Base-by-base conservation (phyloP, 768 basidiomycete genomes). In the Boletus rubropictus region DNA sequence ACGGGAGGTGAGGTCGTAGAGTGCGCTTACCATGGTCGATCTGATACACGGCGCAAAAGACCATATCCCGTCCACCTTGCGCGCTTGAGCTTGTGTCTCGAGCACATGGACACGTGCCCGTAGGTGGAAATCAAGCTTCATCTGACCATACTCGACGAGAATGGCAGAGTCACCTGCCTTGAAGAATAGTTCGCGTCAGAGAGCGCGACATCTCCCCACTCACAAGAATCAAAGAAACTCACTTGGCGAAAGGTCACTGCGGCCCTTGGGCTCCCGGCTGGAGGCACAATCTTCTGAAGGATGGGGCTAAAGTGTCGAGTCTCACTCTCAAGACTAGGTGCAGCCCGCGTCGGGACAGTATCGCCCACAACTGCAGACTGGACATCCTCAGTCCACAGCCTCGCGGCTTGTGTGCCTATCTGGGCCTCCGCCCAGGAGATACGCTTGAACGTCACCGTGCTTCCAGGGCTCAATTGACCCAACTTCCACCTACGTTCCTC, bases 91-190 rank as follows among this genome's bases (percentile, higher is more conserved):
- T 11, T 64, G 61, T 0, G 63, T 60, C 53, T 81, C 73, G 15
- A 82, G 73, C 0, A 73, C 76, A 54, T 85, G 82, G 7, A 84
- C 72, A 5, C 76, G 73, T 2, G 79, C 80, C 2, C 83, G 74
- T 10, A 78, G 55, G 18, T 69, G 53, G 35, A 82, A 72, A 44
- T 80, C 77, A 0, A 83, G 66, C 21, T 58, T 64, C 75, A 79
- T 76, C 1, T 61, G 55, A 0, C 83, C 83, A 51, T 79, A 83
- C 49, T 84, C 83, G 10, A 84, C 72, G 2, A 84, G 70, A 39
- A 87, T 77, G 1, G 76, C 74, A 0, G 75, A 74, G 52, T 84
- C 83, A 0, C 84, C 83, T 2, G 81, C 81, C 80, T 61, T 81
- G 39, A 9, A 12, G 4, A 10, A 3, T 2, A 18, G 1, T n/a